Percentiles rank a stretch among this genome's conserved stretches.
Conservation (phyloP, 2,329 filamentous ascomycete genomes). For the Fusarium vanettenii region DNA sequence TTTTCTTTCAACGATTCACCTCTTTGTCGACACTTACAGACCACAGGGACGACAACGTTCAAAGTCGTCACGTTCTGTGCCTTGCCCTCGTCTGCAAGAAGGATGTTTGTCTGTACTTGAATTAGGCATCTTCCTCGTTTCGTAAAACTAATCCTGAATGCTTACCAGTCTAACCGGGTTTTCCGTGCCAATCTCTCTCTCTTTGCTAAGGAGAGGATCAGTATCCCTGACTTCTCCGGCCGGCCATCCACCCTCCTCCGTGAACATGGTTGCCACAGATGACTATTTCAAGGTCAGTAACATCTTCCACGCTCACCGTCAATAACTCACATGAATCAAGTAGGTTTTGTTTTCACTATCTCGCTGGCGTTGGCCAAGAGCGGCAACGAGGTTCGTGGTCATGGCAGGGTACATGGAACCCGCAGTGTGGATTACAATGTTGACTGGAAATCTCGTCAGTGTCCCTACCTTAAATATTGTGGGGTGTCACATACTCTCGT, state of each 20-base stretch:
- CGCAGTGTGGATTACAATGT: conserved; percentile 51
- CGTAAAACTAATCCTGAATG: not conserved
- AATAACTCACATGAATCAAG: conserved; percentile 48
- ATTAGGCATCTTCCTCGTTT: not conserved
- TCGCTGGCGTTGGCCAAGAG: conserved; percentile 46
- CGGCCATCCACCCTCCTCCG: conserved; percentile 46
- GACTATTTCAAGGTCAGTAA: conserved; percentile 29
- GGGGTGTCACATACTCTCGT: conserved; percentile 38
- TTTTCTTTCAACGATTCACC: no score
- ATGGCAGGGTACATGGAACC: conserved; percentile 44
- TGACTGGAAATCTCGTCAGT: conserved; percentile 42
- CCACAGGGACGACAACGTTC: conserved; percentile 43
- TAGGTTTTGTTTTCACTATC: conserved; percentile 42
- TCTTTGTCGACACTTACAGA: conserved; percentile 40
- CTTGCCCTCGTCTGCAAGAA: conserved; percentile 45
- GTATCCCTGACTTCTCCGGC: conserved; percentile 46
- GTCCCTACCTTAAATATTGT: accelerated
- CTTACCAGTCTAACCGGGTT: conserved; percentile 46
- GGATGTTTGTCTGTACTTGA: conserved; percentile 40
- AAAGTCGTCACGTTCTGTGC: conserved; percentile 44
- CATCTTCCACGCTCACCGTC: accelerated
- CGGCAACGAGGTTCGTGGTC: conserved; percentile 46
- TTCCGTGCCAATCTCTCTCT: conserved; percentile 42
- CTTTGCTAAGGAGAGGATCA: conserved; percentile 44
- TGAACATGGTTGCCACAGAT: conserved; percentile 43